Evolutionary conservation across 1,284 basidiomycete genomes (phyloP).

Genomic region (Lentinus polychrous): DNA sequence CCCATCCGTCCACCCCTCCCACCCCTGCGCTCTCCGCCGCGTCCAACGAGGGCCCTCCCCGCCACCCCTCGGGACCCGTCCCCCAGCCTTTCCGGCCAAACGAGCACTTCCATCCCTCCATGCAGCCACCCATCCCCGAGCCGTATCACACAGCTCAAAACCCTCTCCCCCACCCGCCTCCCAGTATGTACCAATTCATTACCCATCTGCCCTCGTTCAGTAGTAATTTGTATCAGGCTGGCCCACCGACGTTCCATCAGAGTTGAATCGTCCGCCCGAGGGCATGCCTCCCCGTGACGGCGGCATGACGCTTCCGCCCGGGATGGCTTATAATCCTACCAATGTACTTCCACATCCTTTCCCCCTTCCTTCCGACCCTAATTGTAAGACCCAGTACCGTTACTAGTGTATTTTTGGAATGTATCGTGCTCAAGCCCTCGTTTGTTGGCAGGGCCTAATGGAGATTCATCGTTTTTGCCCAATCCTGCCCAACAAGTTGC

Average conservation of each 20-base stretch:
- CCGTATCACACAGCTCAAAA: slow-evolving; percentile 15
- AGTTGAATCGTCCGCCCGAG: slow-evolving; percentile 28
- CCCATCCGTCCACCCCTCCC: slow-evolving; percentile 46
- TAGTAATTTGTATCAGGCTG: slow-evolving; percentile 27
- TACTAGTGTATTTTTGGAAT: slow-evolving; percentile 61
- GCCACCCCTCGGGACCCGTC: slow-evolving; percentile 18
- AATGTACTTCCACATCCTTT: slow-evolving; percentile 26
- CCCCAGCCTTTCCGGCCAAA: not conserved
- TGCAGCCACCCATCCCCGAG: not conserved
- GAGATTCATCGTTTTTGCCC: slow-evolving; percentile 14
- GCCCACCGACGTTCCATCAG: slow-evolving; percentile 30
- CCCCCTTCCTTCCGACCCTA: slow-evolving; percentile 25
- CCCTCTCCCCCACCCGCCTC: slow-evolving; percentile 10
- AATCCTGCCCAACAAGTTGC: slow-evolving; percentile 2
- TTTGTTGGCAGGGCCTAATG: slow-evolving; percentile 45
- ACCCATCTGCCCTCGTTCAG: slow-evolving; percentile 13
- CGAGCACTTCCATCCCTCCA: not conserved
- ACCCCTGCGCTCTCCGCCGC: slow-evolving; percentile 44
- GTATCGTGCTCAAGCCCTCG: slow-evolving; percentile 61
- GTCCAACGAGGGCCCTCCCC: slow-evolving; percentile 18
- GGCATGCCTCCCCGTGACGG: slow-evolving; percentile 24
- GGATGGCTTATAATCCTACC: slow-evolving; percentile 32
- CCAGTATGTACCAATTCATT: slow-evolving; percentile 25
- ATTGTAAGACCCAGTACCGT: slow-evolving; percentile 65
- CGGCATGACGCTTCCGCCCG: slow-evolving; percentile 30